A percentile compares a stretch with the other conserved stretches of the same genome.
Conservation (phyloP, 2,329 filamentous ascomycete genomes). For the Cadophora malorum region DNA sequence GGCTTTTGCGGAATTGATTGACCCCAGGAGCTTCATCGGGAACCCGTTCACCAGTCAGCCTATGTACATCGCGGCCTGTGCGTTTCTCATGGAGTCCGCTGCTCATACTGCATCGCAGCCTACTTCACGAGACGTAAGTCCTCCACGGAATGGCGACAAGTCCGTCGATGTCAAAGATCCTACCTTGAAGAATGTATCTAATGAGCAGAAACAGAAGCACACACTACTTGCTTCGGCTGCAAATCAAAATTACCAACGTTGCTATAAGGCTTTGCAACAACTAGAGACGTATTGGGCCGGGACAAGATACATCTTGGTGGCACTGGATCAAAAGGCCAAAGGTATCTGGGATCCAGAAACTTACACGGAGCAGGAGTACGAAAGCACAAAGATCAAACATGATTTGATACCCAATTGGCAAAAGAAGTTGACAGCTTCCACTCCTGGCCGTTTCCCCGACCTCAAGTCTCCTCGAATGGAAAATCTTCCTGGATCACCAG, state of each 20-base stretch:
- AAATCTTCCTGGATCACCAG: constrained; percentile 53
- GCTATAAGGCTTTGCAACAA: constrained; percentile 82
- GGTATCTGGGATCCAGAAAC: constrained; percentile 81
- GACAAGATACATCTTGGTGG: constrained; percentile 84
- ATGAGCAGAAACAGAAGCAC: constrained; percentile 59
- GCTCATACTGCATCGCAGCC: constrained; percentile 72
- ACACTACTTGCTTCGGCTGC: constrained; percentile 80
- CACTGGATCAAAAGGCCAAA: constrained; percentile 85
- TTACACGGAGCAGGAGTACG: constrained; percentile 73
- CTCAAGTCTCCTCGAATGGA: constrained; percentile 54
- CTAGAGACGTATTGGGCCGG: constrained; percentile 88
- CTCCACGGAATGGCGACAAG: constrained; percentile 30
- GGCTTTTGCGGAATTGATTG: constrained; percentile 83
- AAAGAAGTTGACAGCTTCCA: constrained; percentile 37
- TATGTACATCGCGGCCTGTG: constrained; percentile 90
- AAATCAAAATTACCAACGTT: constrained; percentile 85
- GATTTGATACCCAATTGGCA: constrained; percentile 48
- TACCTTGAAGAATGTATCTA: constrained; percentile 39
- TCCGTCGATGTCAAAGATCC: constrained; percentile 20
- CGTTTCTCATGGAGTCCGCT: constrained; percentile 83
- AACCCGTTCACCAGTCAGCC: constrained; percentile 91
- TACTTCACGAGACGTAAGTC: constrained; percentile 60
- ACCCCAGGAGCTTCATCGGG: constrained; percentile 83
- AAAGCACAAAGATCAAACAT: constrained; percentile 68
- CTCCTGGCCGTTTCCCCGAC: constrained; percentile 35